These are phyloP conservation scores for Botrytis pseudocinerea DNA, from an alignment of 2,329 filamentous ascomycete species.

Conservation along the genomic window DNA sequence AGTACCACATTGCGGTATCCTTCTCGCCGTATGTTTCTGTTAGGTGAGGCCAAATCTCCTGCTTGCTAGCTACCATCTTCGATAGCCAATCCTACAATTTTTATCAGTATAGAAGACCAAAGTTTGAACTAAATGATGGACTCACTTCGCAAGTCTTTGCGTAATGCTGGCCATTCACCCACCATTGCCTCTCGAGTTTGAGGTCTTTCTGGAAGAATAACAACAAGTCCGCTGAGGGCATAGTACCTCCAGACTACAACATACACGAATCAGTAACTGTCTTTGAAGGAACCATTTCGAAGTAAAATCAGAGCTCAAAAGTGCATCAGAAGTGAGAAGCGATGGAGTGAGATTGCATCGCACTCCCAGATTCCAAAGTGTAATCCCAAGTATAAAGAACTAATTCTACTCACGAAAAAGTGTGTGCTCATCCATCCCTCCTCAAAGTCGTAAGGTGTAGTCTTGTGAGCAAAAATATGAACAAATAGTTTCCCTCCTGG, in stretches of 20 bases:
- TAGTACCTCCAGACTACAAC: constrained; percentile 61
- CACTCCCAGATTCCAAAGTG: background rate
- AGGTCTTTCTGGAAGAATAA: constrained; percentile 67
- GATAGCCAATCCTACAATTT: constrained; percentile 57
- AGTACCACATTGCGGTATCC: constrained; percentile 62
- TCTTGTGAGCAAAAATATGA: constrained; percentile 65
- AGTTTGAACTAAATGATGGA: constrained; percentile 15
- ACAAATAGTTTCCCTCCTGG: constrained; percentile 67
- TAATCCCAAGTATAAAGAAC: background rate
- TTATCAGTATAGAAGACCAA: constrained; percentile 14
- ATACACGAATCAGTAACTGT: background rate
- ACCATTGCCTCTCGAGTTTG: constrained; percentile 64
- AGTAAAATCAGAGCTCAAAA: background rate
- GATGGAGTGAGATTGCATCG: background rate
- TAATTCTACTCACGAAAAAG: constrained; percentile 53
- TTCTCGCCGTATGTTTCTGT: constrained; percentile 65
- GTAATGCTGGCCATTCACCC: constrained; percentile 68
- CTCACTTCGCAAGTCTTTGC: constrained; percentile 67
- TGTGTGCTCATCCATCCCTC: constrained; percentile 73
- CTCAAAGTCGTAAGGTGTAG: constrained; percentile 69
- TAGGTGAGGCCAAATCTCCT: constrained; percentile 63
- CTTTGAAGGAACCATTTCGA: background rate
- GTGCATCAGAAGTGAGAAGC: background rate
- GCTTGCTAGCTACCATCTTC: constrained; percentile 59
- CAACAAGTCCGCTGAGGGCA: constrained; percentile 67